A percentile compares a stretch with the other conserved stretches of the same genome.
phyloP scores from a whole-genome alignment of 2,329 filamentous ascomycete genomes.

The Hymenoscyphus linearis region DNA sequence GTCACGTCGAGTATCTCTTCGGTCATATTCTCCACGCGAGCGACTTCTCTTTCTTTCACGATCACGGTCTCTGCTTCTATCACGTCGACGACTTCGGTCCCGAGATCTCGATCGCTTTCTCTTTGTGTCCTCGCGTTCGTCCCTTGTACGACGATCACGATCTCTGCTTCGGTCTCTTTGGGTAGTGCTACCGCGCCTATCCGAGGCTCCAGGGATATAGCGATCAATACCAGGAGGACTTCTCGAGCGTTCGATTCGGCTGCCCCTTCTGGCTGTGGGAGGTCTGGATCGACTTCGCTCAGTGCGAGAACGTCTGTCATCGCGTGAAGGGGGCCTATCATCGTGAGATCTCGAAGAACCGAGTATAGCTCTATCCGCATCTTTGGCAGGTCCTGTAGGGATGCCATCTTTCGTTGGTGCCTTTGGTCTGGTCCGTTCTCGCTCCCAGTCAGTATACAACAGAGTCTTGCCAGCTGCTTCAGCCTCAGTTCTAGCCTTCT shows the following conservation, averaged over 20 bases:
- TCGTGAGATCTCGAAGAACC: background rate
- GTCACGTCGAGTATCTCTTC: conserved; percentile 6
- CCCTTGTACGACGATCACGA: conserved; percentile 1
- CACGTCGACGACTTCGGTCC: conserved; percentile 20
- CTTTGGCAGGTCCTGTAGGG: conserved; percentile 4
- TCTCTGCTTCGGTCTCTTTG: conserved; percentile 8
- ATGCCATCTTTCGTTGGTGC: conserved; percentile 4
- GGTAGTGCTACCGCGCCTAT: conserved; percentile 23
- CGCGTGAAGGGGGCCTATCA: conserved; percentile 15
- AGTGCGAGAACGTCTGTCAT: conserved; percentile 19
- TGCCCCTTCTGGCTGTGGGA: conserved; percentile 21
- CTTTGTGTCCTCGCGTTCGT: conserved; percentile 4
- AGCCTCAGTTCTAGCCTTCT: conserved; percentile 57
- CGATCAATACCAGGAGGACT: conserved; percentile 32
- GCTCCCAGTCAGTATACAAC: conserved; percentile 31
- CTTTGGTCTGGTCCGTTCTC: conserved; percentile 4
- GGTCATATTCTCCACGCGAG: conserved; percentile 1
- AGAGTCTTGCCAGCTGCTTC: conserved; percentile 54
- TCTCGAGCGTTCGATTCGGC: conserved; percentile 29
- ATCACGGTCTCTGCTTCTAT: conserved; percentile 3
- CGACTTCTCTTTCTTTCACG: conserved; percentile 4
- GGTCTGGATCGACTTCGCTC: conserved; percentile 30
- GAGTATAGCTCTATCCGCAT: background rate
- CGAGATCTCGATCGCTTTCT: conserved; percentile 7
- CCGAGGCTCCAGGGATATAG: conserved; percentile 28